Base-by-base conservation (phyloP, 345 rosid genomes). In the Xanthoceras sorbifolium region DNA sequence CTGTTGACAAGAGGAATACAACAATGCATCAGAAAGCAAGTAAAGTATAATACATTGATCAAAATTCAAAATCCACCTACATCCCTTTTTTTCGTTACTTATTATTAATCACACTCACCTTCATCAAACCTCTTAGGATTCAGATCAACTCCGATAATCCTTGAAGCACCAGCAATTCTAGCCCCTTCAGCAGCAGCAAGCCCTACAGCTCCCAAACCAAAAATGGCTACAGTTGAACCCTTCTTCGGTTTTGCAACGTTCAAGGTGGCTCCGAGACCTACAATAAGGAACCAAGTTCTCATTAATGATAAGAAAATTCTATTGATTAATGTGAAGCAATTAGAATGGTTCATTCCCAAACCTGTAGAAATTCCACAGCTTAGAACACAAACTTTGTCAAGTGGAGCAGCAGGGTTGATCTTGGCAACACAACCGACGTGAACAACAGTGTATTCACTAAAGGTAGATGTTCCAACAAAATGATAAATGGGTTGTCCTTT, bases 321-420 rank as follows among this genome's bases (percentile, higher is more conserved):
- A 55, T 6, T 10, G n/a, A 17, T 46, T 42, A 5, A 17, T 63
- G 17, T 12, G 29, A 26, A 61, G 12, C 20, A 17, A 50, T 4
- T 4, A 32, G 18, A 10, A 7, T 12, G 32, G 5, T 9, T 25
- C 31, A 67, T 23, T 29, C 22, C 9, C 74, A 32, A 22, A 82
- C 87, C 90, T 72, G 88, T 87, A 5, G 87, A 85, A 54, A 85
- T 78, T 23, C 90, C 88, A 4, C 88, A 87, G 74, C 90, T 82
- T 32, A 87, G 85, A 55, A 85, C 62, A 52, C 84, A 85, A 38
- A 85, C 85, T 87, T 84, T 87, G 81, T 84, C 88, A 1, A 83
- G 61, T 0, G 90, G 90, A 65, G 90, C 87, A 8, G 26, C 76
- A 6, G 90, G 88, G 52, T 87, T 79, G 83, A 87, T 81, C 85